Conservation (phyloP, 2,329 filamentous ascomycete genomes). For the Emergomyces africanus region DNA sequence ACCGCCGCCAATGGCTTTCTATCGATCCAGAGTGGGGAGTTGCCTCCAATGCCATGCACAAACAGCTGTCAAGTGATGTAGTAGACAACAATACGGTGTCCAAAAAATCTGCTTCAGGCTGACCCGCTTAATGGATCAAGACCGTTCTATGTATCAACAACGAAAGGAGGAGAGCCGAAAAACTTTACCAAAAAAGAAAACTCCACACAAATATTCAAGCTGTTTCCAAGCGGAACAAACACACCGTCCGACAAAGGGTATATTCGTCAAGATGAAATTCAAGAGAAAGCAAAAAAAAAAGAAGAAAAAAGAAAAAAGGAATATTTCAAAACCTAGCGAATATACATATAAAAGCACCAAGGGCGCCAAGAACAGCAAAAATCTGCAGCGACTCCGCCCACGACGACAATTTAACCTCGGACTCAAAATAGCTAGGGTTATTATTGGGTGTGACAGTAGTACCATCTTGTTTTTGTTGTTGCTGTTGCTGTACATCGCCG, state of each 20-base stretch:
- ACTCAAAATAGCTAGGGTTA: conserved; percentile 20
- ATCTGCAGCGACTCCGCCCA: conserved; percentile 24
- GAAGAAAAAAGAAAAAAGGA: not conserved
- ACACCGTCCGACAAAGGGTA: not conserved
- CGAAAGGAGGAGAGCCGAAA: not conserved
- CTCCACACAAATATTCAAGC: not conserved
- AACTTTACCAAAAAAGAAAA: not conserved
- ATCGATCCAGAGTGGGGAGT: not conserved
- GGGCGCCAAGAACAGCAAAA: conserved; percentile 21
- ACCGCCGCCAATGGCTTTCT: not conserved
- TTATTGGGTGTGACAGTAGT: not conserved
- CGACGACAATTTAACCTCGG: conserved; percentile 23
- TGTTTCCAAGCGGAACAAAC: not conserved
- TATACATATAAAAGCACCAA: not conserved
- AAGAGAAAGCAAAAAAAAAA: not conserved
- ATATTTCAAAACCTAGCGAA: not conserved
- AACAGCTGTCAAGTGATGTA: not conserved
- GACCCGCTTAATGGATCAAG: not conserved
- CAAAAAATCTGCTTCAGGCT: not conserved
- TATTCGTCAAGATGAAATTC: not conserved
- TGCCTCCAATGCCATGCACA: not conserved
- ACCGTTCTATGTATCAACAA: not conserved
- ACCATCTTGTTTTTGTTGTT: not conserved
- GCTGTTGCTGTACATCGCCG: not conserved
- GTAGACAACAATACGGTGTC: not conserved